These are phyloP conservation scores for Fraxinus excelsior DNA, from an alignment of 257 asterid genomes.

Conservation along the genomic window DNA sequence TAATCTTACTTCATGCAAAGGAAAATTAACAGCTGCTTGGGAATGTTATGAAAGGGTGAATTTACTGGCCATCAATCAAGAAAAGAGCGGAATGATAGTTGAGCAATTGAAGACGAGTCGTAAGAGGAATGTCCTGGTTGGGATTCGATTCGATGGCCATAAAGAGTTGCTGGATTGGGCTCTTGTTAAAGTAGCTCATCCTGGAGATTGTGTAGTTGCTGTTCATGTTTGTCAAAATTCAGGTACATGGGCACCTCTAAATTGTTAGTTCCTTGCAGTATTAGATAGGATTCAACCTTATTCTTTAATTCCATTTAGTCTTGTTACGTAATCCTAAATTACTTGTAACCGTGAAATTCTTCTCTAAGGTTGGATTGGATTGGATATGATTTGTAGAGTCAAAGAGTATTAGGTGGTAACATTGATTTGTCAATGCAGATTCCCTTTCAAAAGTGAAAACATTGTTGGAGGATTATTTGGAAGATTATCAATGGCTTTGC, in stretches of 20 bases:
- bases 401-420: background rate
- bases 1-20: conserved; percentile 1
- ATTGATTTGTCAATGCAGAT: conserved; percentile 42
- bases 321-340: background rate
- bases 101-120: conserved; percentile 37
- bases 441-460: conserved; percentile 47
- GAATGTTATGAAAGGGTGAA: conserved; percentile 19
- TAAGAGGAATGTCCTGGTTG: conserved; percentile 75
- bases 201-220: conserved; percentile 79
- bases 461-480: conserved; percentile 63
- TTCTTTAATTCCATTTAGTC: background rate
- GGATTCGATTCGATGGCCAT: conserved; percentile 65
- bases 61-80: conserved; percentile 22
- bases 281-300: background rate
- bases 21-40: conserved; percentile 8
- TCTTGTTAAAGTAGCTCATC: conserved; percentile 72
- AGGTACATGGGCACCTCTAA: conserved; percentile 39
- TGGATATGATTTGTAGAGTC: background rate
- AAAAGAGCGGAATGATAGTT: conserved; percentile 44
- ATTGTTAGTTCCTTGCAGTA: conserved; percentile 1
- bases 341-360: background rate
- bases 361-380: too few relatives aligned
- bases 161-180: conserved; percentile 89
- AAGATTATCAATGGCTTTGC: conserved; percentile 70
- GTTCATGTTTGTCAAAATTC: conserved; percentile 78